Percentiles rank a stretch among this genome's conserved stretches.
These are phyloP conservation scores for Pseudoneurospora amorphoporcata DNA, from an alignment of 495 filamentous ascomycete genomes.

Conservation along the genomic window DNA sequence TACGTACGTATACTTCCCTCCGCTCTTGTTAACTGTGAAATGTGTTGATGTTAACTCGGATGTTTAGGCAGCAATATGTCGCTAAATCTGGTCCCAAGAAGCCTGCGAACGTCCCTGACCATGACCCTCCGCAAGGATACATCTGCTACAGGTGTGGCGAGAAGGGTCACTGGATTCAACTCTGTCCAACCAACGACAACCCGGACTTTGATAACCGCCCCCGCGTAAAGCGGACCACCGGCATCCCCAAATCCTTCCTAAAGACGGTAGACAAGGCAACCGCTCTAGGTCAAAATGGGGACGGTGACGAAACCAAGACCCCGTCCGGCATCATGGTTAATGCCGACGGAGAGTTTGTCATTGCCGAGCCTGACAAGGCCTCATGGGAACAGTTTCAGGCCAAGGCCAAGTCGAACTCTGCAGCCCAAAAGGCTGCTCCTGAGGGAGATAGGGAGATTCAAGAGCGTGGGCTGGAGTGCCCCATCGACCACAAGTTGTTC, in stretches of 20 bases:
- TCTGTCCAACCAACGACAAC: conserved; percentile 94
- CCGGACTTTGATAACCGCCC: conserved; percentile 87
- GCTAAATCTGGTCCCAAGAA: conserved; percentile 45
- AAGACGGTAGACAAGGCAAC: conserved; percentile 88
- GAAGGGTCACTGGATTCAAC: conserved; percentile 98
- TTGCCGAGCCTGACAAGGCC: conserved; percentile 86
- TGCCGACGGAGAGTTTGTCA: conserved; percentile 91
- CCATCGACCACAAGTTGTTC: conserved; percentile 93
- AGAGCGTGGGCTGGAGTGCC: conserved; percentile 79
- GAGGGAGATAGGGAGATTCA: conserved; percentile 67
- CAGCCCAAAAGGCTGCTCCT: conserved; percentile 59
- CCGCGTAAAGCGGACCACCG: conserved; percentile 87
- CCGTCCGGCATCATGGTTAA: conserved; percentile 90
- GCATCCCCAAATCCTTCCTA: conserved; percentile 86
- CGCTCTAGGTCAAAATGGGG: conserved; percentile 57
- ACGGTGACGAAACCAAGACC: conserved; percentile 64
- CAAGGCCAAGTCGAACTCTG: conserved; percentile 74
- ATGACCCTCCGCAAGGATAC: conserved; percentile 85
- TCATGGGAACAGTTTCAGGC: conserved; percentile 96
- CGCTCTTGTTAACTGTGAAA: neutral
- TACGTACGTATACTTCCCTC: conserved; percentile 51
- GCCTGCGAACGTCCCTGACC: conserved; percentile 70
- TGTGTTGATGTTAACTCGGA: conserved; percentile 27
- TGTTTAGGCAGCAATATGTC: conserved; percentile 40
- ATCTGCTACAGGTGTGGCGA: conserved; percentile 96